Evolutionary conservation across 768 basidiomycete genomes (phyloP).

Genomic region (Kwoniella newhampshirensis): DNA sequence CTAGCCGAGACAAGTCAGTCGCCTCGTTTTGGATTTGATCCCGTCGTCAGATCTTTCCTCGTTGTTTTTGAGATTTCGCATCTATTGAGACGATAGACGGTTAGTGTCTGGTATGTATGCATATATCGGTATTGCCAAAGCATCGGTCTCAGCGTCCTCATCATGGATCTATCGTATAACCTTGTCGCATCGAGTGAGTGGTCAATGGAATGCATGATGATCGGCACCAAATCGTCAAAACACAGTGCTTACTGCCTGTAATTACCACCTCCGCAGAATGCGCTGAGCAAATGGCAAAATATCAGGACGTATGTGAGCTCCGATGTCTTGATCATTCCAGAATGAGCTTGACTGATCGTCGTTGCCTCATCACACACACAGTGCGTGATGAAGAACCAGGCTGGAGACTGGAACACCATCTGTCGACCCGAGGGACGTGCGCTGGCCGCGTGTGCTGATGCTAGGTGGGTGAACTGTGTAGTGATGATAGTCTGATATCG

Average conservation of each 20-base stretch:
- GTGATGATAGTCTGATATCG: not conserved
- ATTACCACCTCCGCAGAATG: constrained; percentile 36
- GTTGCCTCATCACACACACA: too few relatives aligned
- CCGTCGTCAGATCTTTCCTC: not conserved
- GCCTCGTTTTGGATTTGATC: not conserved
- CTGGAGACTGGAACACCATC: constrained; percentile 43
- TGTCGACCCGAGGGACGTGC: constrained; percentile 42
- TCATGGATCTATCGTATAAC: constrained; percentile 51
- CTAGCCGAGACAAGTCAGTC: constrained; percentile 25
- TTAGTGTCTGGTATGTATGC: too few relatives aligned
- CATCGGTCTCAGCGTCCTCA: constrained; percentile 1
- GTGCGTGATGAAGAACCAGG: constrained; percentile 49
- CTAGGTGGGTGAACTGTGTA: constrained; percentile 23
- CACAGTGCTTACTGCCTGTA: not conserved
- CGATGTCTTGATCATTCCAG: too few relatives aligned
- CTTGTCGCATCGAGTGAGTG: constrained; percentile 50
- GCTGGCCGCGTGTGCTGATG: constrained; percentile 47
- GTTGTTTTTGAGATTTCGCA: too few relatives aligned
- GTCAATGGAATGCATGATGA: too few relatives aligned
- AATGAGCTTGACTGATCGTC: too few relatives aligned
- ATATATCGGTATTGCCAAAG: not conserved
- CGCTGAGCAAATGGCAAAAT: constrained; percentile 49
- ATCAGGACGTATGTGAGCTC: constrained; percentile 46
- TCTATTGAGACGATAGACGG: too few relatives aligned
- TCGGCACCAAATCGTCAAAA: not conserved